A percentile compares a stretch with the other conserved stretches of the same genome.
phyloP scores from a whole-genome alignment of 139 green algal genomes.

The Coelastrella sp. region DNA sequence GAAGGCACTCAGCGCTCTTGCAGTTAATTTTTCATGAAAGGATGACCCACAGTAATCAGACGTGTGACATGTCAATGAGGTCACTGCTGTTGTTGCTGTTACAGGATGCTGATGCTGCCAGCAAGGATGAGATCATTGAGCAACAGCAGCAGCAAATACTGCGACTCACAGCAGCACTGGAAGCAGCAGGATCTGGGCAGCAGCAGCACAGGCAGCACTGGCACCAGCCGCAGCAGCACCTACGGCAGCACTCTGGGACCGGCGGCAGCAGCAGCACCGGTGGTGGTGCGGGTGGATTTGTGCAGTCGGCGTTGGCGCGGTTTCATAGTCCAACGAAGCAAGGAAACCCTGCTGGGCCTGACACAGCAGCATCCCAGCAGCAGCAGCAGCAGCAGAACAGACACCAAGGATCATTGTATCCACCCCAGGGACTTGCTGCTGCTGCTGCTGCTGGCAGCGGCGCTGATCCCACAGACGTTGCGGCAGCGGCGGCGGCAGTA shows the following conservation, averaged over 20 bases:
- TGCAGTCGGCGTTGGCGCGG: background rate
- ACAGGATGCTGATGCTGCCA: slow-evolving; percentile 31
- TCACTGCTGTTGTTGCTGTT: background rate
- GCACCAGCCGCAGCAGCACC: background rate
- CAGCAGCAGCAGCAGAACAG: slow-evolving; percentile 3
- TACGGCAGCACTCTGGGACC: background rate
- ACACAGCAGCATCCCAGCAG: background rate
- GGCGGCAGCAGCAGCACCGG: background rate
- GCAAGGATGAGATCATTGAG: slow-evolving; percentile 30
- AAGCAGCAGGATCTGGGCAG: slow-evolving; percentile 14
- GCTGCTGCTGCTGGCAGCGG: background rate
- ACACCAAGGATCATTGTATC: background rate
- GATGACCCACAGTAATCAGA: too few relatives aligned
- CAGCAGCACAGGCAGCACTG: background rate
- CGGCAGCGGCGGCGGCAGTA: background rate
- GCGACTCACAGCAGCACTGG: background rate
- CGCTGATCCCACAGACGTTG: too few relatives aligned
- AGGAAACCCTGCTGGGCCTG: background rate
- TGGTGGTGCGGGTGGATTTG: slow-evolving; percentile 12
- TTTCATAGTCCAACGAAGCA: slow-evolving; percentile 31
- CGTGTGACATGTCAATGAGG: background rate
- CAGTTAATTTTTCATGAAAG: too few relatives aligned
- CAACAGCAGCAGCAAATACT: slow-evolving; percentile 14
- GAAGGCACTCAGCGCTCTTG: too few relatives aligned
- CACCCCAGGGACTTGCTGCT: background rate